These are phyloP conservation scores for Plasmodium vinckei DNA, from an alignment of 169 alveolate genomes.

Conservation along the genomic window DNA sequence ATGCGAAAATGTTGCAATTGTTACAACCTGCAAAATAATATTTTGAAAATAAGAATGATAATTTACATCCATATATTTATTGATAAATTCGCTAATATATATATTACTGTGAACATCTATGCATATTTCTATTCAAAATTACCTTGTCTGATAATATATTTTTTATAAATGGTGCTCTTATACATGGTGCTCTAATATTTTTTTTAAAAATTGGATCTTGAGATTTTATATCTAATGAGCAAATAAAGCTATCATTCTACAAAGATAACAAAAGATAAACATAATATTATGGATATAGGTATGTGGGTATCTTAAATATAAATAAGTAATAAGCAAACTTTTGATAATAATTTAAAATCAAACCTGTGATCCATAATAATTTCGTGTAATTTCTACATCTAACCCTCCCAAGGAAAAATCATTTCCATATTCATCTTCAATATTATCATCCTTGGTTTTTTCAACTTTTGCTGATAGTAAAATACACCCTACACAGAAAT, in stretches of 20 bases:
- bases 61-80: slow-evolving; percentile 1
- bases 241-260: slow-evolving; percentile 73
- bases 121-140: slow-evolving; percentile 6
- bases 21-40: slow-evolving; percentile 20
- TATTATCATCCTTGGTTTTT: slow-evolving; percentile 28
- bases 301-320: background rate
- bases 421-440: slow-evolving; percentile 19
- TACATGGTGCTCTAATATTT: slow-evolving; percentile 42
- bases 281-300: background rate
- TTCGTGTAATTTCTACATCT: slow-evolving; percentile 37
- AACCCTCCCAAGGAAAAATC: slow-evolving; percentile 66
- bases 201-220: slow-evolving; percentile 30
- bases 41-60: background rate
- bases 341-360: slow-evolving; percentile 3
- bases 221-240: slow-evolving; percentile 44
- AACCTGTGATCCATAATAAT: slow-evolving; percentile 69
- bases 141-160: slow-evolving; percentile 47
- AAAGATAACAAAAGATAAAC: background rate
- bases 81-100: background rate
- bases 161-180: slow-evolving; percentile 69
- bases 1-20: slow-evolving; percentile 61
- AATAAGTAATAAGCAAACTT: background rate
- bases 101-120: background rate
- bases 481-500: slow-evolving; percentile 35
- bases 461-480: slow-evolving; percentile 56